Base-by-base conservation (phyloP, 2,329 filamentous ascomycete genomes). In the Paramyrothecium sp. region DNA sequence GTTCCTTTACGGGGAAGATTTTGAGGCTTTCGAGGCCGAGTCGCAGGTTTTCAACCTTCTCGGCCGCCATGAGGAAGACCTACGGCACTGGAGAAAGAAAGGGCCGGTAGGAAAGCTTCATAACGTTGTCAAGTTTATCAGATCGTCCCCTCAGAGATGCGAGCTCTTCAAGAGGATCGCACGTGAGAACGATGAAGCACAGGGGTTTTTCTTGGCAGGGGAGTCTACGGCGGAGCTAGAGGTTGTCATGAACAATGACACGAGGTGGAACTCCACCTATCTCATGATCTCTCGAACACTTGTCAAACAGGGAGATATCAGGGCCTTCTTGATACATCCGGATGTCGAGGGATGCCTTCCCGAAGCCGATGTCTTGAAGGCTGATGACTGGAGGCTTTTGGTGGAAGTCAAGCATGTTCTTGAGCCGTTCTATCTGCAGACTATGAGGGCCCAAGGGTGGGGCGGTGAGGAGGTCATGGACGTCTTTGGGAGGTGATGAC, bases 401-500 rank as follows among this genome's bases (percentile, higher is more conserved):
- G 53, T 47, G 12, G 52, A 59, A 52, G 51, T 56, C 38, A 26
- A 21, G 8, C n/a, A 56, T 54, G 46, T 53, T 13, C 50, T 55
- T 2, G 41, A 55, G 52, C 57, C 54, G 13, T 12, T 59, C 54
- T 56, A 55, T 19, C 23, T 50, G 48, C 38, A 52, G 41, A 59
- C 52, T 7, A 59, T 54, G 21, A 48, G 54, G 46, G 54, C 38
- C 46, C 26, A 59, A 20, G 54, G 54, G 48, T 54, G 38, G 48
- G 57, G 57, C 56, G 56, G 7, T 21, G 53, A 41, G 46, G 41
- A 30, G 34, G 51, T 22, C 30, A 54, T 16, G 20, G 57, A 19
- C 51, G 51, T 47, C 57, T 59, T 46, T 59, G 48, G 57, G 51
- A 59, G 50, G 57, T 59, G n/a, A 54, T 56, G 38, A 56, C 3